These are phyloP conservation scores for Sporisorium graminicola DNA, from an alignment of 1,284 basidiomycete species.

Conservation along the genomic window DNA sequence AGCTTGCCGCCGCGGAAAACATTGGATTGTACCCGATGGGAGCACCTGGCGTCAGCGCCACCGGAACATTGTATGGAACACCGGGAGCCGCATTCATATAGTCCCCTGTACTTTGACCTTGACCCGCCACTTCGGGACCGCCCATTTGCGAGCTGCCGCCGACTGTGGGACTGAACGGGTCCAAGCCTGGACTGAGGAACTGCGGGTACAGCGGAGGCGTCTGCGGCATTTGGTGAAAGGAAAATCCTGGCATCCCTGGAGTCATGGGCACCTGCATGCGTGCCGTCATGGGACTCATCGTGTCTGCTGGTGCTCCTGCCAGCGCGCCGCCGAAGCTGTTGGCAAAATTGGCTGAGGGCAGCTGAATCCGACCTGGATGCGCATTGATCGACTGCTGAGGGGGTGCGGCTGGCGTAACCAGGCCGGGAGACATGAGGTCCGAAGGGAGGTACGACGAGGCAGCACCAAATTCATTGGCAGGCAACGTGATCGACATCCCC, in stretches of 20 bases:
- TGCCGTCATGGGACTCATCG: slow-evolving; percentile 41
- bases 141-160: slow-evolving; percentile 55
- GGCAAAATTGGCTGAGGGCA: slow-evolving; percentile 51
- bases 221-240: slow-evolving; percentile 69
- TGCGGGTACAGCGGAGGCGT: slow-evolving; percentile 70
- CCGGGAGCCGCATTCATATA: slow-evolving; percentile 55
- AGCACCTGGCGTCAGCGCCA: slow-evolving; percentile 12
- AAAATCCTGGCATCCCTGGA: slow-evolving; percentile 71
- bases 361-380: slow-evolving; percentile 60
- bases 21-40: slow-evolving; percentile 45
- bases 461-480: slow-evolving; percentile 35
- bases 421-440: slow-evolving; percentile 52
- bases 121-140: slow-evolving; percentile 3
- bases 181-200: slow-evolving; percentile 69
- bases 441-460: slow-evolving; percentile 47
- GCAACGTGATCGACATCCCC: slow-evolving; percentile 45
- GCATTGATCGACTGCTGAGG: slow-evolving; percentile 5
- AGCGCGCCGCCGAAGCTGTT: slow-evolving; percentile 27
- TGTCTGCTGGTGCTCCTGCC: slow-evolving; percentile 6
- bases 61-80: slow-evolving; percentile 31
- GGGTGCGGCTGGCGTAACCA: slow-evolving; percentile 34
- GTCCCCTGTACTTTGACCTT: neutral
- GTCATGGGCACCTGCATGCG: slow-evolving; percentile 68
- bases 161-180: slow-evolving; percentile 59
- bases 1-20: slow-evolving; percentile 27